These are phyloP conservation scores for Saitozyma podzolica DNA, from an alignment of 768 basidiomycete species.

Conservation along the genomic window DNA sequence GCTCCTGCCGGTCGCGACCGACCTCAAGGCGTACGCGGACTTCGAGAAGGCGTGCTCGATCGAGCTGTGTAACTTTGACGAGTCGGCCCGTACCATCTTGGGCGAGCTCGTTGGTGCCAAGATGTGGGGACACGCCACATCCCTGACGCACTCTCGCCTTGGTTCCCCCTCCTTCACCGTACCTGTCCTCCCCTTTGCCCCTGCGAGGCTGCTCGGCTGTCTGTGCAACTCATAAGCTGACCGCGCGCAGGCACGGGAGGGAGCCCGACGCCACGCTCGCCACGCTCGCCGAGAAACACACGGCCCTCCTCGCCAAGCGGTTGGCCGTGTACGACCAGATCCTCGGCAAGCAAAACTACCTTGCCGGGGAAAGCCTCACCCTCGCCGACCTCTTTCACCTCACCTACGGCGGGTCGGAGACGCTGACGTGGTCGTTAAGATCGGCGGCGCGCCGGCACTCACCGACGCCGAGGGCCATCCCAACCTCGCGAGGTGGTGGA, in stretches of 20 bases:
- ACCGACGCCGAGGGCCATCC: constrained; percentile 23
- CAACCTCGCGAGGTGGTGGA: constrained; percentile 29
- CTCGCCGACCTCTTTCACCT: constrained; percentile 65
- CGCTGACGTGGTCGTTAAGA: neutral
- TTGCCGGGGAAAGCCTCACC: constrained; percentile 58
- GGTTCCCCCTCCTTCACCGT: too few relatives aligned
- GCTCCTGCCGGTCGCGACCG: constrained; percentile 57
- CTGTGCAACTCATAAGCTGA: too few relatives aligned
- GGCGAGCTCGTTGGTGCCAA: constrained; percentile 60
- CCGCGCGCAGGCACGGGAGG: constrained; percentile 8
- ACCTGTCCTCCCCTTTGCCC: too few relatives aligned
- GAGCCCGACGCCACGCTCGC: constrained; percentile 16
- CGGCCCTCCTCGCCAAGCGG: constrained; percentile 51
- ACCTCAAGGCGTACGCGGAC: constrained; percentile 54
- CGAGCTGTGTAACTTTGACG: constrained; percentile 62
- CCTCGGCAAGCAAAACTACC: constrained; percentile 61
- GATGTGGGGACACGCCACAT: constrained; percentile 52
- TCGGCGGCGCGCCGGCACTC: constrained; percentile 16
- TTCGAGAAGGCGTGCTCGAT: constrained; percentile 53
- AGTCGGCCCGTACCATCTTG: constrained; percentile 55
- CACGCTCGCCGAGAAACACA: constrained; percentile 52
- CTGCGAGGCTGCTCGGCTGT: too few relatives aligned
- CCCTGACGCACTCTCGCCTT: too few relatives aligned
- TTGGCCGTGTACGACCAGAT: constrained; percentile 61
- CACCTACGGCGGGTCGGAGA: constrained; percentile 53